Base-by-base conservation (phyloP, 345 rosid genomes). In the Salix udensis region DNA sequence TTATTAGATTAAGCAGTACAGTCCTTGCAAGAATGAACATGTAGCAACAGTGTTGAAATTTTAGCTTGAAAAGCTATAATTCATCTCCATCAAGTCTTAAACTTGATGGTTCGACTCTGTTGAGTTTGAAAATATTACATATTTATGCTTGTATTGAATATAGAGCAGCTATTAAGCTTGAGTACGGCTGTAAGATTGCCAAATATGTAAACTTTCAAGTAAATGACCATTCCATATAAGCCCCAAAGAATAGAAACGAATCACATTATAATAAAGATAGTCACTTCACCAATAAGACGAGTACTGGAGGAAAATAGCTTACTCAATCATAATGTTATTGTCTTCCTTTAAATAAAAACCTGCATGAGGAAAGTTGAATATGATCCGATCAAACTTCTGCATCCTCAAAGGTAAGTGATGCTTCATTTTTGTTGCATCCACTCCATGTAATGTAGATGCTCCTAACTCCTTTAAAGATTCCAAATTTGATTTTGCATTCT, bases 351-450 rank as follows among this genome's bases (percentile, higher is more conserved):
- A 80, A 12, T 79, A 31, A 75, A 90, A 91, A 28, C 91, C 97
- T 0, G 91, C 91, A 53, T 88, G 92, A 11, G 97, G 97, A 79
- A 88, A 91, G 83, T 84, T 84, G 79, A 81, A 87, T 74, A 90
- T 79, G 60, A 90, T 75, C 6, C 87, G 82, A 65, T 91, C 91
- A 21, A 88, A 89, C 74, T 75, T 88, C 58, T 74, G 81, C 74
- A 1, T 75, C 48, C 39, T 67, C 77, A 92, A 83, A 76, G 71
- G 23, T 8, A 81, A 42, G 62, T 85, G 83, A 46, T 44, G 44
- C 36, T 75, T 80, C 83, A 90, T 83, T 58, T 69, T 79, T 55
- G 85, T 88, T 21, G 91, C 89, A 85, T 89, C 93, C 68, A 88
- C 91, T 78, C 84, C 87, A 76, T 84, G 81, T 26, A 85, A 79